Percentiles rank a stretch among this genome's conserved stretches.
These are phyloP conservation scores for Phytophthora hybrid DNA, from an alignment of 352 stramenopile species.

Conservation along the genomic window DNA sequence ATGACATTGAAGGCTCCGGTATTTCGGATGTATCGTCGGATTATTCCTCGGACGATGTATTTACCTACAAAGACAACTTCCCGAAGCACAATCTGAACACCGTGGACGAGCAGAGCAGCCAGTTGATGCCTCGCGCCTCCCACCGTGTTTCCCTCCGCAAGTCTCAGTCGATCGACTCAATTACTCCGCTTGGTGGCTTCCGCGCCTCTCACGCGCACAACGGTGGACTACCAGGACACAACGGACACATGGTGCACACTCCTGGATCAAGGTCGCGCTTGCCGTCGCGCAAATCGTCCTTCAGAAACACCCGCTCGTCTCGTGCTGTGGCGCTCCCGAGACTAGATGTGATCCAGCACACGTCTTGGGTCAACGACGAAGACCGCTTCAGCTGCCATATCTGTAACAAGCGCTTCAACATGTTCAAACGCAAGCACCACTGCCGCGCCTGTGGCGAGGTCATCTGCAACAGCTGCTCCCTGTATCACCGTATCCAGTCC, in stretches of 20 bases:
- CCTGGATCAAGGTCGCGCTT: slow-evolving; percentile 32
- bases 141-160: slow-evolving; percentile 53
- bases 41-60: slow-evolving; percentile 66
- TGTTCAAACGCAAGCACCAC: slow-evolving; percentile 92
- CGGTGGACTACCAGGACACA: slow-evolving; percentile 11
- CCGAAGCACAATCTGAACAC: slow-evolving; percentile 75
- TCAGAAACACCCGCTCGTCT: slow-evolving; percentile 79
- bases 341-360: slow-evolving; percentile 82
- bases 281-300: slow-evolving; percentile 77
- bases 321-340: slow-evolving; percentile 74
- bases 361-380: slow-evolving; percentile 88
- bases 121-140: slow-evolving; percentile 47
- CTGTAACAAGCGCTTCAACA: slow-evolving; percentile 89
- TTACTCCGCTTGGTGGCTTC: slow-evolving; percentile 44
- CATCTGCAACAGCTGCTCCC: slow-evolving; percentile 86
- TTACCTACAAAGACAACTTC: slow-evolving; percentile 60
- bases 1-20: slow-evolving; percentile 74
- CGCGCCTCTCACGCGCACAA: slow-evolving; percentile 42
- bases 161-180: slow-evolving; percentile 61
- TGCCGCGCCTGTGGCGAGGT: slow-evolving; percentile 87
- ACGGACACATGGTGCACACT: slow-evolving; percentile 36
- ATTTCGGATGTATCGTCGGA: slow-evolving; percentile 62
- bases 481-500: slow-evolving; percentile 87
- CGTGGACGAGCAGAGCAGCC: slow-evolving; percentile 75
- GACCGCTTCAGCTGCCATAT: slow-evolving; percentile 89